phyloP scores from a whole-genome alignment of 768 basidiomycete species.

The Dictyophora rubrovolvata region DNA sequence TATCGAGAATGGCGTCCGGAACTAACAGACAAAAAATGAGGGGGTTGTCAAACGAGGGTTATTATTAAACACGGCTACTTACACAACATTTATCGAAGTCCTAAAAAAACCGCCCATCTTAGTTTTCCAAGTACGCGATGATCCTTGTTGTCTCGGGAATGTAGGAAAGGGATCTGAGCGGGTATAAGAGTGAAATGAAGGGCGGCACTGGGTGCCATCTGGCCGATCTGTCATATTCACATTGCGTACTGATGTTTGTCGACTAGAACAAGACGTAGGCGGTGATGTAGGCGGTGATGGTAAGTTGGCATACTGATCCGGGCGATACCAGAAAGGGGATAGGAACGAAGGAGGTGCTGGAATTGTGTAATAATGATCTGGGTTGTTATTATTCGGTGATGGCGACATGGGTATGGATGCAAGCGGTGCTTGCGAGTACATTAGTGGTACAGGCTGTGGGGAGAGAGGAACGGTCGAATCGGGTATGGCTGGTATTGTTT shows the following conservation, averaged over 20 bases:
- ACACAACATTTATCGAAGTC: conserved; percentile 5
- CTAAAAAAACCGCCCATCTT: conserved; percentile 6
- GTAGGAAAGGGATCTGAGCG: conserved; percentile 3
- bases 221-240: not conserved
- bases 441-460: not conserved
- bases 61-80: not conserved
- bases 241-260: not conserved
- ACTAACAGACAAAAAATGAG: not conserved
- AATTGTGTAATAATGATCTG: not conserved
- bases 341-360: conserved; percentile 8
- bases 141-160: not conserved
- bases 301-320: conserved; percentile 1
- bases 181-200: not conserved
- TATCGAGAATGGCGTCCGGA: not conserved
- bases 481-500: conserved; percentile 1
- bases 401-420: not conserved
- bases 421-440: not conserved
- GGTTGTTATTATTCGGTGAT: not conserved
- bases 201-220: not conserved
- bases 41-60: not conserved
- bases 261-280: not conserved
- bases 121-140: not conserved
- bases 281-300: not conserved
- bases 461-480: not conserved
- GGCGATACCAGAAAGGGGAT: conserved; percentile 8